These are phyloP conservation scores for Claviceps purpurea DNA, from an alignment of 2,329 filamentous ascomycete species.

Conservation along the genomic window DNA sequence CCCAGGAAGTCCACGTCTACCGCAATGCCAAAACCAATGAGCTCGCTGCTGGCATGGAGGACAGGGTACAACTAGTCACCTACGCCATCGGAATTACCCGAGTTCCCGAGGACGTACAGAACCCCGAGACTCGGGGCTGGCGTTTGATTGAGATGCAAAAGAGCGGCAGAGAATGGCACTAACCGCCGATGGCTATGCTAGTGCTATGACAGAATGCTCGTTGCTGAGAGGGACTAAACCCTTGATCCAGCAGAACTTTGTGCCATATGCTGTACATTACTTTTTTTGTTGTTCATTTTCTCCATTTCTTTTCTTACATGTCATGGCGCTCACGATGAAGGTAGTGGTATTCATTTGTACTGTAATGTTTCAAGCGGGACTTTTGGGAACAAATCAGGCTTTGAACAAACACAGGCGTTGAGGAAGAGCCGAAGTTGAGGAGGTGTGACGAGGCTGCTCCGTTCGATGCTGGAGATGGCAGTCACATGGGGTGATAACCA, in stretches of 20 bases:
- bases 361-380: conserved; percentile 5
- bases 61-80: conserved; percentile 94
- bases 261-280: conserved; percentile 3
- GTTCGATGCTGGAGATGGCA: conserved; percentile 12
- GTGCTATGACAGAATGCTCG: too few relatives aligned
- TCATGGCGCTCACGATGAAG: not conserved
- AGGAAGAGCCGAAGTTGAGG: not conserved
- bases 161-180: conserved; percentile 78
- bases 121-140: conserved; percentile 94
- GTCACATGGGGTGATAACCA: conserved; percentile 13
- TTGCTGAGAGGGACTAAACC: too few relatives aligned
- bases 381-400: conserved; percentile 1
- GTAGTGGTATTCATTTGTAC: conserved; percentile 10
- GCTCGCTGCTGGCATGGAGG: conserved; percentile 93
- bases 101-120: conserved; percentile 88
- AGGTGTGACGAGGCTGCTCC: not conserved
- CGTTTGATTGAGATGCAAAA: conserved; percentile 97
- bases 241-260: not conserved
- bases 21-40: conserved; percentile 79
- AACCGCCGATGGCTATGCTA: conserved; percentile 11
- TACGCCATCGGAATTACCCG: conserved; percentile 95
- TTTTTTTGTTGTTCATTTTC: not conserved
- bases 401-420: not conserved
- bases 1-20: conserved; percentile 96
- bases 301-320: too few relatives aligned